Evolutionary conservation across 148 eudicot genomes (phyloP).

Genomic region (Spergularia bocconei): DNA sequence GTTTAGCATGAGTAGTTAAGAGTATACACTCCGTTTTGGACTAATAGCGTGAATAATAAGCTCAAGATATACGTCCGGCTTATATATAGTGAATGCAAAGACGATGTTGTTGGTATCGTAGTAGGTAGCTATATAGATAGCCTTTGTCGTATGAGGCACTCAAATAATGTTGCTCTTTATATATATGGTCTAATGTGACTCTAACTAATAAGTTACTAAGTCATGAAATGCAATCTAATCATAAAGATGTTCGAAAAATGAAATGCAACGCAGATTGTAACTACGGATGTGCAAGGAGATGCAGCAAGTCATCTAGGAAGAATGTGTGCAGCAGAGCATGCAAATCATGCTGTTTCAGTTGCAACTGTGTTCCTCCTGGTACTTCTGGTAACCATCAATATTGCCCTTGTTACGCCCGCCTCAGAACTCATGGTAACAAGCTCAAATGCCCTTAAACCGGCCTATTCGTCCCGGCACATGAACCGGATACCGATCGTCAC

Average conservation of each 20-base stretch:
- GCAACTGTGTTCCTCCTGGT: conserved; percentile 78
- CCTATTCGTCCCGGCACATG: neutral
- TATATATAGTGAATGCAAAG: no score
- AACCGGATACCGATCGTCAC: neutral
- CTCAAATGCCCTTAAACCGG: conserved; percentile 49
- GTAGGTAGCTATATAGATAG: no score
- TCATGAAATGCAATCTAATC: neutral
- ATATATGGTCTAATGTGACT: neutral
- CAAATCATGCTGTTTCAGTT: conserved; percentile 51
- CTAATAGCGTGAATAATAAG: no score
- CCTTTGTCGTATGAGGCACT: neutral
- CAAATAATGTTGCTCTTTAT: neutral
- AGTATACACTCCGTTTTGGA: no score
- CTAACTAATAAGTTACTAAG: neutral
- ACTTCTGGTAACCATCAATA: conserved; percentile 48
- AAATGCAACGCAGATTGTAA: conserved; percentile 45
- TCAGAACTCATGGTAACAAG: conserved; percentile 56
- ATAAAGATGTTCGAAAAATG: neutral
- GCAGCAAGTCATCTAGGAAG: conserved; percentile 56
- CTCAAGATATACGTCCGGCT: no score
- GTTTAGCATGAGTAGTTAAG: no score
- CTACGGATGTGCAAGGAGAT: conserved; percentile 52
- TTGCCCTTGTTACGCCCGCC: conserved; percentile 73
- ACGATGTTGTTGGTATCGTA: no score
- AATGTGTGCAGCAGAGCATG: conserved; percentile 64